These are phyloP conservation scores for Trapa bicornis DNA, from an alignment of 345 rosid genomes.

Conservation along the genomic window DNA sequence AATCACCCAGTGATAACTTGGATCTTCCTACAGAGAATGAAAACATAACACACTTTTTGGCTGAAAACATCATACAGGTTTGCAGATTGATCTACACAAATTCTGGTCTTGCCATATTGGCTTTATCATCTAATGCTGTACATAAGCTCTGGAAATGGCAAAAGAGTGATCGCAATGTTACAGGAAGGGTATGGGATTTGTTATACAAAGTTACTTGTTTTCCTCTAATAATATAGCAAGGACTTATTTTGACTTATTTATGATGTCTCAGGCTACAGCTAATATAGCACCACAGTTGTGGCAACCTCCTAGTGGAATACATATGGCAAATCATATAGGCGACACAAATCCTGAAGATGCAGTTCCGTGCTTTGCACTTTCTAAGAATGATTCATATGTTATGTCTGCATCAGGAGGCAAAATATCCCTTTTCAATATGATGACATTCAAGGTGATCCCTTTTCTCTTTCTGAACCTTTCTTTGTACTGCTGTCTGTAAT, in stretches of 20 bases:
- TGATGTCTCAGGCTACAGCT: constrained; percentile 45
- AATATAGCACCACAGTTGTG: constrained; percentile 51
- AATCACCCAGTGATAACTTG: not conserved
- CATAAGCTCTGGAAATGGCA: constrained; percentile 92
- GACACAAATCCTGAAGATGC: constrained; percentile 64
- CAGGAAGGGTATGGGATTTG: constrained; percentile 32
- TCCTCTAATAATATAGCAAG: not conserved
- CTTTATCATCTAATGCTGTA: constrained; percentile 72
- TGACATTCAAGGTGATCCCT: constrained; percentile 57
- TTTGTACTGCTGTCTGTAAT: not conserved
- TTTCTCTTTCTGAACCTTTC: not conserved
- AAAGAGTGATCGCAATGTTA: constrained; percentile 35
- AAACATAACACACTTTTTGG: no score
- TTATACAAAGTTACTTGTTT: not conserved
- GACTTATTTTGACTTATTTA: constrained; percentile 1
- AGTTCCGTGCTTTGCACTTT: constrained; percentile 73
- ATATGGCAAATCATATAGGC: constrained; percentile 57
- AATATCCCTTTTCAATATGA: constrained; percentile 55
- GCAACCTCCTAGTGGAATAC: constrained; percentile 59
- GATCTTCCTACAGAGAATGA: constrained; percentile 3
- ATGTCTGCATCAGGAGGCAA: constrained; percentile 83
- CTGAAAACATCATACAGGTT: constrained; percentile 27
- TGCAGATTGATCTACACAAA: constrained; percentile 66
- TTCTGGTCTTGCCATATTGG: constrained; percentile 64
- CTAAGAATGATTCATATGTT: constrained; percentile 55